Evolutionary conservation across 163 green algal species (phyloP).

Genomic region (Chloromonas sp.): DNA sequence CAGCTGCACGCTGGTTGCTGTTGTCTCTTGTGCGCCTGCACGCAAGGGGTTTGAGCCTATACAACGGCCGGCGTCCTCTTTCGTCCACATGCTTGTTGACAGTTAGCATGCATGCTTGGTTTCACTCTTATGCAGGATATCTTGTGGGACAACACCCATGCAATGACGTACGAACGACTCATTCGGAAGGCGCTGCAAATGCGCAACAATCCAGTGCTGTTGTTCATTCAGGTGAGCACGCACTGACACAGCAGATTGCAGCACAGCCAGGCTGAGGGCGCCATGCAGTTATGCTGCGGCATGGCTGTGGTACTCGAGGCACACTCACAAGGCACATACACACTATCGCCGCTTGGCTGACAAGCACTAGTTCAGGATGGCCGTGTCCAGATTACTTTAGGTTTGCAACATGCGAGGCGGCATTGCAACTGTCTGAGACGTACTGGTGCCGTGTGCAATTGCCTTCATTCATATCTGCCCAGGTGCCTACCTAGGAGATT

Average conservation of each 20-base stretch:
- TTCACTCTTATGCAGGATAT: not conserved
- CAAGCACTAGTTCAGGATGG: not conserved
- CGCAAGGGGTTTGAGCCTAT: too few relatives aligned
- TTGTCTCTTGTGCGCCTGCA: too few relatives aligned
- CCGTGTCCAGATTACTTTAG: not conserved
- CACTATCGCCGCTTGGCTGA: constrained; percentile 14
- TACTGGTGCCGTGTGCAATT: too few relatives aligned
- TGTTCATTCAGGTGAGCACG: constrained; percentile 24
- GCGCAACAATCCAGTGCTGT: constrained; percentile 12
- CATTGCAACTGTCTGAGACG: too few relatives aligned
- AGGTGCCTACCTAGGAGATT: constrained; percentile 10
- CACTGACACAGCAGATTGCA: not conserved
- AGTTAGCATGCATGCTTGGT: too few relatives aligned
- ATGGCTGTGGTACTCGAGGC: constrained; percentile 5
- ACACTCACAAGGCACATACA: not conserved
- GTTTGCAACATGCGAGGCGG: too few relatives aligned
- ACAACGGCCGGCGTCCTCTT: too few relatives aligned
- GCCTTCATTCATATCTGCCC: not conserved
- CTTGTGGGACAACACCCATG: not conserved
- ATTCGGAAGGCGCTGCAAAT: constrained; percentile 24
- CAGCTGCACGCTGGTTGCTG: too few relatives aligned
- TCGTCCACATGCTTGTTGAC: too few relatives aligned
- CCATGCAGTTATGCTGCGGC: not conserved
- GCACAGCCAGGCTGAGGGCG: not conserved
- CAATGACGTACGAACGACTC: constrained; percentile 19